These are phyloP conservation scores for Xerocomellus dryophilus DNA, from an alignment of 768 basidiomycete species.

Conservation along the genomic window DNA sequence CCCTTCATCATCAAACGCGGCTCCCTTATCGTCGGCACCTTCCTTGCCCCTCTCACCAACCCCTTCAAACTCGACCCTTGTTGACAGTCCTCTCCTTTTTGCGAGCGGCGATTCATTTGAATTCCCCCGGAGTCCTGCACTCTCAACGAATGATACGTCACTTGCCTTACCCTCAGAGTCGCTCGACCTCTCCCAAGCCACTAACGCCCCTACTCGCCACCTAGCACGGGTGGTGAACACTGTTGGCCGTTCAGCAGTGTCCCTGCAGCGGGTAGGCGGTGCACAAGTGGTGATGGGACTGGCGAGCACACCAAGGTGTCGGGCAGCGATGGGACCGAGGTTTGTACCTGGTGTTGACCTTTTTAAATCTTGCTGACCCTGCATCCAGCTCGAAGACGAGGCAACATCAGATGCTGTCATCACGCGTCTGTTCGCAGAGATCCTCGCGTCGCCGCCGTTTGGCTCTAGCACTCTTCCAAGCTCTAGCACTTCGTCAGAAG, in stretches of 20 bases:
- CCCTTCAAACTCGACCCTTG: slow-evolving; percentile 41
- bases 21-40: slow-evolving; percentile 33
- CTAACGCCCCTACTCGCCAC: slow-evolving; percentile 81
- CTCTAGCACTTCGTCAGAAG: slow-evolving; percentile 33
- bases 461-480: slow-evolving; percentile 32
- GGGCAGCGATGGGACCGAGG: slow-evolving; percentile 33
- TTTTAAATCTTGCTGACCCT: slow-evolving; percentile 18
- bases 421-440: slow-evolving; percentile 34
- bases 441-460: slow-evolving; percentile 35
- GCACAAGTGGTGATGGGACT: slow-evolving; percentile 30
- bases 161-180: slow-evolving; percentile 20
- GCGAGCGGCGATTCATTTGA: slow-evolving; percentile 26
- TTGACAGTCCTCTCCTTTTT: slow-evolving; percentile 31
- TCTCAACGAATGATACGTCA: slow-evolving; percentile 35
- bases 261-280: slow-evolving; percentile 92
- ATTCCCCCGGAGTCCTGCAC: slow-evolving; percentile 38
- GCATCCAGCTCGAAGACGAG: slow-evolving; percentile 46
- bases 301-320: slow-evolving; percentile 17
- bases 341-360: slow-evolving; percentile 25
- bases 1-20: slow-evolving; percentile 21
- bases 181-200: slow-evolving; percentile 35
- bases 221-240: slow-evolving; percentile 96
- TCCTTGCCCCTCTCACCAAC: slow-evolving; percentile 41
- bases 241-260: slow-evolving; percentile 52
- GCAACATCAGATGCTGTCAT: slow-evolving; percentile 41